Conservation (phyloP, 2,329 filamentous ascomycete species). For the Chlorencoelia australis region DNA sequence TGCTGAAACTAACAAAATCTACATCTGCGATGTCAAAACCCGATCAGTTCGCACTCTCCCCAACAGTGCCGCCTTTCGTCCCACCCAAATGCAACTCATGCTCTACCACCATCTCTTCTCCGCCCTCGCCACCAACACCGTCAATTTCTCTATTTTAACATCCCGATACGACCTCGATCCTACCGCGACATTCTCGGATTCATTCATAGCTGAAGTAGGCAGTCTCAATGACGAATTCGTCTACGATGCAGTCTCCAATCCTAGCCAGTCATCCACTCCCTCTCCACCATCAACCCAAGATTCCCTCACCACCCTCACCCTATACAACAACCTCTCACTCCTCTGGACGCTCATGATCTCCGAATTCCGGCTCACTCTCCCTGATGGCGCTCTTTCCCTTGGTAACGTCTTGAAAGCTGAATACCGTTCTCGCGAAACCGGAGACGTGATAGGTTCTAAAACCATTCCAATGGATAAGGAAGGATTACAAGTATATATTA, state of each 20-base stretch:
- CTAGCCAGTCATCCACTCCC: slow-evolving; percentile 20
- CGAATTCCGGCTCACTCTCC: slow-evolving; percentile 39
- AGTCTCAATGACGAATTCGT: slow-evolving; percentile 57
- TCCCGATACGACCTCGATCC: slow-evolving; percentile 60
- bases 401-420: slow-evolving; percentile 46
- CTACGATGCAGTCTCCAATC: slow-evolving; percentile 34
- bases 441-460: slow-evolving; percentile 44
- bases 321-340: slow-evolving; percentile 47
- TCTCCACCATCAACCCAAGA: slow-evolving; percentile 20
- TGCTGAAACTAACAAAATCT: slow-evolving; percentile 36
- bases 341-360: slow-evolving; percentile 55
- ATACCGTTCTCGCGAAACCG: slow-evolving; percentile 38
- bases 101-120: slow-evolving; percentile 82
- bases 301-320: slow-evolving; percentile 34
- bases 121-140: slow-evolving; percentile 57
- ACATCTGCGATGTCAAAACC: slow-evolving; percentile 85
- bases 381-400: slow-evolving; percentile 43
- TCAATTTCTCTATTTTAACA: slow-evolving; percentile 62
- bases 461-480: slow-evolving; percentile 57
- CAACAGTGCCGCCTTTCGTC: slow-evolving; percentile 54
- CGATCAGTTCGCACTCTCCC: slow-evolving; percentile 52
- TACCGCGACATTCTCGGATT: slow-evolving; percentile 60
- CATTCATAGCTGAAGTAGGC: slow-evolving; percentile 67
- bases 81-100: slow-evolving; percentile 78
- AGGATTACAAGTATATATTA: slow-evolving; percentile 55